Percentiles rank a stretch among this genome's conserved stretches.
Conservation (phyloP, 306 rosid genomes). For the Malus asiatica region DNA sequence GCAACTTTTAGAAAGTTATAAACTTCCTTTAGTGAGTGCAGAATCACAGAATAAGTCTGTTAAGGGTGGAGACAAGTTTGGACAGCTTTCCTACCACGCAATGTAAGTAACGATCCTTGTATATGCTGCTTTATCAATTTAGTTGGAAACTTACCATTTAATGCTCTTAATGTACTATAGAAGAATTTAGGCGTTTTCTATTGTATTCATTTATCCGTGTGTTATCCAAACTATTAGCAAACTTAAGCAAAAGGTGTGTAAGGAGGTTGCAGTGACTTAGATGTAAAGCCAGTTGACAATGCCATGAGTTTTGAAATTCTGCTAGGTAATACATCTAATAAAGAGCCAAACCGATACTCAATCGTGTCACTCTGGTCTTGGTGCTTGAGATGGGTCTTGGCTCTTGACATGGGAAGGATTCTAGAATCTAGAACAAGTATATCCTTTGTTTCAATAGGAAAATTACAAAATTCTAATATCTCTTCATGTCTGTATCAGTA, state of each 20-base stretch:
- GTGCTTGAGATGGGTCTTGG: background rate
- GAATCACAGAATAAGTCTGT: conserved; percentile 27
- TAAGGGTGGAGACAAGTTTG: conserved; percentile 42
- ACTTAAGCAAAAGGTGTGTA: background rate
- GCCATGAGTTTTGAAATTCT: background rate
- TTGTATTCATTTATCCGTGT: background rate
- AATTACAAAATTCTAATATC: background rate
- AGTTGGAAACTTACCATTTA: background rate
- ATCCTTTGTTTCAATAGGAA: background rate
- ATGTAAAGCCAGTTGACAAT: background rate
- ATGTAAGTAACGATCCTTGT: conserved; percentile 56
- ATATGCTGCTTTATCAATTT: background rate
- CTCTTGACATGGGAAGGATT: background rate
- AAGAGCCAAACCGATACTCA: background rate
- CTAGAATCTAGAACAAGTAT: background rate
- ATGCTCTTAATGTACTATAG: background rate
- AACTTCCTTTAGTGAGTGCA: conserved; percentile 55
- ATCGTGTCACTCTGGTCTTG: background rate
- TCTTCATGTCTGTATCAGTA: background rate
- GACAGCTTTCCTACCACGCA: conserved; percentile 69
- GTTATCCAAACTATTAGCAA: background rate
- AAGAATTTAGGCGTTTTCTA: background rate
- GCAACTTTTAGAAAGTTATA: conserved; percentile 69
- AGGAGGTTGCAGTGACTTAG: background rate
- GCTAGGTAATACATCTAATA: background rate